Evolutionary conservation across 345 rosid species (phyloP).

Genomic region (Rhizophora mangle): DNA sequence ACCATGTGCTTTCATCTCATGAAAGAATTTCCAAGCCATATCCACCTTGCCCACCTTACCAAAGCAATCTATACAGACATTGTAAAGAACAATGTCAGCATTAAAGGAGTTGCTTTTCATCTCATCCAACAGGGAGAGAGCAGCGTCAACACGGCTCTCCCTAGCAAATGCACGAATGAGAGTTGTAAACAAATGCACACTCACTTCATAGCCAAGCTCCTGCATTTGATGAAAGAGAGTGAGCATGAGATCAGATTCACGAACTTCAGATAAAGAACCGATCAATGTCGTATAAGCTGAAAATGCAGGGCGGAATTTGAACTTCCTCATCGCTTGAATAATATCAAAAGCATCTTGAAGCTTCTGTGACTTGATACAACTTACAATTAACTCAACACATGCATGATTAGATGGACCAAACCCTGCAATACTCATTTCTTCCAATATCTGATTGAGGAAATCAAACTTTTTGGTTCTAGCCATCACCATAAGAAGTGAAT

Average conservation of each 20-base stretch:
- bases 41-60: slow-evolving; percentile 90
- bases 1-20: slow-evolving; percentile 71
- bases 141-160: slow-evolving; percentile 78
- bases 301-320: slow-evolving; percentile 87
- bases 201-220: slow-evolving; percentile 89
- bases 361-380: slow-evolving; percentile 58
- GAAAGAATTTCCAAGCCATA: slow-evolving; percentile 98
- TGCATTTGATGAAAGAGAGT: slow-evolving; percentile 88
- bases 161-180: slow-evolving; percentile 75
- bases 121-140: slow-evolving; percentile 83
- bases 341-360: slow-evolving; percentile 72
- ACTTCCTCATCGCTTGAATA: slow-evolving; percentile 77
- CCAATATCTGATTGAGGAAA: slow-evolving; percentile 63
- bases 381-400: slow-evolving; percentile 54
- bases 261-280: slow-evolving; percentile 66
- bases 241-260: slow-evolving; percentile 67
- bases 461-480: slow-evolving; percentile 51
- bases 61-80: slow-evolving; percentile 91
- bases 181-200: slow-evolving; percentile 79
- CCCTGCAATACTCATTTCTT: slow-evolving; percentile 87
- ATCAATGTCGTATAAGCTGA: slow-evolving; percentile 87
- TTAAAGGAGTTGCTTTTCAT: slow-evolving; percentile 73
- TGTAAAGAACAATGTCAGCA: slow-evolving; percentile 85
- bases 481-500: slow-evolving; percentile 77
- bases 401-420: slow-evolving; percentile 59